Conservation (phyloP, 352 stramenopile genomes). For the Globisporangium yorkense region DNA sequence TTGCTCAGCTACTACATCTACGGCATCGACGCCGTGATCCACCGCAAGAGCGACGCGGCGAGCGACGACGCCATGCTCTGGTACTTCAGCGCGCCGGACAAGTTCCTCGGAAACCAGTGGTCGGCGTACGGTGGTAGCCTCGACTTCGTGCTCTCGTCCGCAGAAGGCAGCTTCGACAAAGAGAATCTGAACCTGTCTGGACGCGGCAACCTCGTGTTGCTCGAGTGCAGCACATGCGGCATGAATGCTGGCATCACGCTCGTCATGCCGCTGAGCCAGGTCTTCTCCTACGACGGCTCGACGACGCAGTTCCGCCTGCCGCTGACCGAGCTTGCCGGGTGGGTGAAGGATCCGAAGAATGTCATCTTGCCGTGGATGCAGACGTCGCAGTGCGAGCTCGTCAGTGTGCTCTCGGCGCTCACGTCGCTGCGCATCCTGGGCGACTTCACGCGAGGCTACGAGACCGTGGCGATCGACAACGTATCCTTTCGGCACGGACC, state of each 20-base stretch:
- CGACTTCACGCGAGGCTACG: conserved; percentile 88
- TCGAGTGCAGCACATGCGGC: conserved; percentile 84
- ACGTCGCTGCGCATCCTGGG: conserved; percentile 83
- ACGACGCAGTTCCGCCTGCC: conserved; percentile 78
- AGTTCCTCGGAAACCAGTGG: conserved; percentile 88
- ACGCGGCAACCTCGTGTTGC: conserved; percentile 63
- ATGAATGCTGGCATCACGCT: conserved; percentile 79
- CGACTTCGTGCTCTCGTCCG: conserved; percentile 88
- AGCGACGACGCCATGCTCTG: conserved; percentile 76
- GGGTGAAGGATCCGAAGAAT: conserved; percentile 91
- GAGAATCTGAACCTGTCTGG: conserved; percentile 72
- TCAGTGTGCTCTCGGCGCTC: conserved; percentile 82
- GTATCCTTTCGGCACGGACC: conserved; percentile 63
- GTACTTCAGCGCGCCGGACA: conserved; percentile 80
- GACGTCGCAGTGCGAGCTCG: conserved; percentile 83
- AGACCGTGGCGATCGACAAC: conserved; percentile 87
- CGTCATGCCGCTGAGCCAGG: conserved; percentile 71
- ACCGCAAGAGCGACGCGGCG: conserved; percentile 43
- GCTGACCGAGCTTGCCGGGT: conserved; percentile 79
- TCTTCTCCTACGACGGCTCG: conserved; percentile 77
- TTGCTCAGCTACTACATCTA: conserved; percentile 90
- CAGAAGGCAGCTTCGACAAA: conserved; percentile 82
- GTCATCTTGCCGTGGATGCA: conserved; percentile 63
- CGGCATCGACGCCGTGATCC: conserved; percentile 61
- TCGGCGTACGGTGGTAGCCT: conserved; percentile 85